Evolutionary conservation across 306 rosid species (phyloP).

Genomic region (Fragaria nilgerrensis): DNA sequence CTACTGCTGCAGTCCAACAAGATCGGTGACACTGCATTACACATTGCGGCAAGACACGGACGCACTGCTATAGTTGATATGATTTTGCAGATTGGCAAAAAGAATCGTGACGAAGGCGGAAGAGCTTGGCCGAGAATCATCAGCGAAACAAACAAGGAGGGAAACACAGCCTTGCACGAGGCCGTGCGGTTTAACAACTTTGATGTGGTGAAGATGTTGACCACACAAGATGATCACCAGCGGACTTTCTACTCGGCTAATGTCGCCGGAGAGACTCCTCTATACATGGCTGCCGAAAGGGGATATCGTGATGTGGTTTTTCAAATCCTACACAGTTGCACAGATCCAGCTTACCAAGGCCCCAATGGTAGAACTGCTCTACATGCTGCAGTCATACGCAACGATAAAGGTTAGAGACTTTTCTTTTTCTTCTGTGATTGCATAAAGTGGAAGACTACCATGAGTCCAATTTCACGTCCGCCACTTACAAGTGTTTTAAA

Average conservation of each 20-base stretch:
- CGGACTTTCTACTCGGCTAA: not conserved
- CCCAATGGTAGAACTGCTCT: not conserved
- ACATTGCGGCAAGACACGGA: not conserved
- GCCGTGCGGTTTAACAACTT: not conserved
- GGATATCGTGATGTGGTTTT: not conserved
- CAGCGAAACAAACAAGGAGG: not conserved
- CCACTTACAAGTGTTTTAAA: no score
- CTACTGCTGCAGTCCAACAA: not conserved
- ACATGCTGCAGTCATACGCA: not conserved
- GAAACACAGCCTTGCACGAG: not conserved
- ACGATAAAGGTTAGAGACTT: not conserved
- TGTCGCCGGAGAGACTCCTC: not conserved
- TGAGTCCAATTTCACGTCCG: no score
- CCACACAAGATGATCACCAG: not conserved
- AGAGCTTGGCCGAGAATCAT: not conserved
- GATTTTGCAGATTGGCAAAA: not conserved
- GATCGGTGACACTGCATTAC: slow-evolving; percentile 7
- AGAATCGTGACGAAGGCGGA: no score
- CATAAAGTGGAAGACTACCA: no score
- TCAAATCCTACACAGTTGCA: not conserved
- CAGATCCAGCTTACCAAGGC: not conserved
- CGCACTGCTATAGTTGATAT: not conserved
- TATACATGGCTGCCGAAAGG: slow-evolving; percentile 1
- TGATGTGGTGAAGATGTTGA: not conserved
- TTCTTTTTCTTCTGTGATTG: no score